Base-by-base conservation (phyloP, 306 rosid genomes). In the Amphicarpaea edgeworthii region DNA sequence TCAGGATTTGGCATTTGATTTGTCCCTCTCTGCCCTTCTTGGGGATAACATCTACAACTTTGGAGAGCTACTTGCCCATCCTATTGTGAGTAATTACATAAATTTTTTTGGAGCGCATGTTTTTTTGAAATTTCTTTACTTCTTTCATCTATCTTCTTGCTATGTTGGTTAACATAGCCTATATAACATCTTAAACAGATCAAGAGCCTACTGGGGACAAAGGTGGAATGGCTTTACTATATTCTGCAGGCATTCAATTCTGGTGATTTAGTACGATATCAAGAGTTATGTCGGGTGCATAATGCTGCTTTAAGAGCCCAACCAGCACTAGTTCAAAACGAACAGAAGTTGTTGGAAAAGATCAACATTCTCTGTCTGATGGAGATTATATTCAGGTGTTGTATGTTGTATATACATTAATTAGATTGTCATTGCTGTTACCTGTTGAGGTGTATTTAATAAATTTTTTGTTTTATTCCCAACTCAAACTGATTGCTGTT, bases 331-430 rank as follows among this genome's bases (percentile, higher is more conserved):
- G 98, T 93, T 73, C 96, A 87, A 70, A 96, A 96, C 47, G 99
- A 96, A 78, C 84, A 93, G 83, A 96, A 79, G 82, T 88, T 96
- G 68, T 78, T 93, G 83, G 99, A 96, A 72, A 96, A 96, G 91
- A 91, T 96, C 45, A 96, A 96, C 80, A 96, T 96, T 82, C 96
- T 96, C 73, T 96, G 99, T 85, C 88, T 96, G 88, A 96, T 96
- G 98, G 99, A 93, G 85, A 96, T 96, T 73, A 96, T 96, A 80
- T 96, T 96, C 91, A 96, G 99, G 99, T 90, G 85, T n/a, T n/a
- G n/a, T n/a, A n/a, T n/a, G n/a, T n/a, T n/a, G n/a, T 45, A 47
- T 37, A 23, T 68, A 12, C 73, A 20, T 62, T 46, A 7, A 63
- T 43, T 74, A 12, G 65, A 70, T 78, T 38, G 4, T 74, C 9